These are phyloP conservation scores for Tolypocladium cylindrosporum DNA, from an alignment of 2,329 filamentous ascomycete genomes.

Conservation along the genomic window DNA sequence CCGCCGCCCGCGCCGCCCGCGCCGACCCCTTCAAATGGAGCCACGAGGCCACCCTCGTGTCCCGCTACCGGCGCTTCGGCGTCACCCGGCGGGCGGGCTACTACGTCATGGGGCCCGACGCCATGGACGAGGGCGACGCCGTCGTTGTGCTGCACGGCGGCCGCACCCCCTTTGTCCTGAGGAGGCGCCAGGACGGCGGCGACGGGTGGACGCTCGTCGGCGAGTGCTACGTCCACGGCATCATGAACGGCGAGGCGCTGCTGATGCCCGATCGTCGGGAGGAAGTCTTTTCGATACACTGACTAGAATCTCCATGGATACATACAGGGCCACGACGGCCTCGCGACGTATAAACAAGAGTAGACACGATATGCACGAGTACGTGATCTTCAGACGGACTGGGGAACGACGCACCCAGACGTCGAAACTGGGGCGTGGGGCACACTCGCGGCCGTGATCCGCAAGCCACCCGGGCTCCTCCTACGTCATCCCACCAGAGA, in stretches of 20 bases:
- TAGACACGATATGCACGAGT: background rate
- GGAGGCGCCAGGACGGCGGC: constrained; percentile 4
- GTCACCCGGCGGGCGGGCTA: constrained; percentile 16
- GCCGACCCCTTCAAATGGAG: constrained; percentile 23
- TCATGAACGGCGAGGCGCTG: constrained; percentile 25
- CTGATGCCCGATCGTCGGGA: constrained; percentile 10
- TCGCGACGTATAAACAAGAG: background rate
- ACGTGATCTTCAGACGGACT: background rate
- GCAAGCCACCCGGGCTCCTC: background rate
- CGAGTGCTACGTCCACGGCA: constrained; percentile 26
- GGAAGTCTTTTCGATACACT: constrained; percentile 20
- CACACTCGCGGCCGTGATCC: background rate
- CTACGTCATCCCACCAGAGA: background rate
- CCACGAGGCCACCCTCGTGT: constrained; percentile 22
- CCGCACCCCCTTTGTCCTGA: constrained; percentile 20
- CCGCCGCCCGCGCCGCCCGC: constrained; percentile 11
- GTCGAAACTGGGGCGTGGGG: background rate
- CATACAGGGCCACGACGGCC: background rate
- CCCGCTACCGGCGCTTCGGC: constrained; percentile 22
- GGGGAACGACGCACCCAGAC: background rate
- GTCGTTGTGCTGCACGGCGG: constrained; percentile 23
- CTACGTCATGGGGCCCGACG: constrained; percentile 22
- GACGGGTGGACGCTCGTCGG: constrained; percentile 19
- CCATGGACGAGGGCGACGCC: constrained; percentile 17
- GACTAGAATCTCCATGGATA: background rate